phyloP scores from a whole-genome alignment of 371 early-diverging fungal genomes.

The Smittium culicis region DNA sequence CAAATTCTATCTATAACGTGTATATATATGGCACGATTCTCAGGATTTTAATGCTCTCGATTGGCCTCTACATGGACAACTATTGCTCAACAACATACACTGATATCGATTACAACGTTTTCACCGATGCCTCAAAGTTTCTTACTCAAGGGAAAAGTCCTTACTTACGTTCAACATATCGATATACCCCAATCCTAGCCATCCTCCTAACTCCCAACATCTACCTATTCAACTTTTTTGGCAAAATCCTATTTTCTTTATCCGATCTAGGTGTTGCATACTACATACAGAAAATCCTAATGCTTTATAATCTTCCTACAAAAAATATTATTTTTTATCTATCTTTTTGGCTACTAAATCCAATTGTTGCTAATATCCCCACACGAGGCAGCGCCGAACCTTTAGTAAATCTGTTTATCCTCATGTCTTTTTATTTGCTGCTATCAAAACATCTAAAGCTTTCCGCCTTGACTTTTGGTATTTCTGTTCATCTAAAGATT shows the following conservation, averaged over 20 bases:
- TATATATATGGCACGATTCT: slow-evolving; percentile 28
- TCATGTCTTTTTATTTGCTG: slow-evolving; percentile 59
- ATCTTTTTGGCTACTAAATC: slow-evolving; percentile 73
- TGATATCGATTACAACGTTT: slow-evolving; percentile 92
- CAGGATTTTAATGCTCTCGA: slow-evolving; percentile 50
- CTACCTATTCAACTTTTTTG: slow-evolving; percentile 52
- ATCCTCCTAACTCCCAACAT: slow-evolving; percentile 69
- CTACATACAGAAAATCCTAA: slow-evolving; percentile 34
- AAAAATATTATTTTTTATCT: slow-evolving; percentile 35
- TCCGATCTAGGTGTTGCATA: slow-evolving; percentile 64
- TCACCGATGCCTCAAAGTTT: slow-evolving; percentile 80
- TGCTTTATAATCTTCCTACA: slow-evolving; percentile 16
- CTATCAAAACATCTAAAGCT: slow-evolving; percentile 34
- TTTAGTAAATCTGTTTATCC: slow-evolving; percentile 56
- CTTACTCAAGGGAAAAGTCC: slow-evolving; percentile 62
- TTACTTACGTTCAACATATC: slow-evolving; percentile 80
- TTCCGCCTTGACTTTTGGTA: slow-evolving; percentile 65
- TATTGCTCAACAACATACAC: slow-evolving; percentile 82
- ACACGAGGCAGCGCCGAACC: slow-evolving; percentile 91
- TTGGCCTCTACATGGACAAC: slow-evolving; percentile 75
- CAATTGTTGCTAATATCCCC: slow-evolving; percentile 89
- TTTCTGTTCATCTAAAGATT: slow-evolving; percentile 93
- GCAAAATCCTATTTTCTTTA: slow-evolving; percentile 74
- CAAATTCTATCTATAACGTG: too few relatives aligned
- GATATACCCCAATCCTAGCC: slow-evolving; percentile 91